phyloP scores from a whole-genome alignment of 2,329 filamentous ascomycete genomes.

The Aspergillus unguis region DNA sequence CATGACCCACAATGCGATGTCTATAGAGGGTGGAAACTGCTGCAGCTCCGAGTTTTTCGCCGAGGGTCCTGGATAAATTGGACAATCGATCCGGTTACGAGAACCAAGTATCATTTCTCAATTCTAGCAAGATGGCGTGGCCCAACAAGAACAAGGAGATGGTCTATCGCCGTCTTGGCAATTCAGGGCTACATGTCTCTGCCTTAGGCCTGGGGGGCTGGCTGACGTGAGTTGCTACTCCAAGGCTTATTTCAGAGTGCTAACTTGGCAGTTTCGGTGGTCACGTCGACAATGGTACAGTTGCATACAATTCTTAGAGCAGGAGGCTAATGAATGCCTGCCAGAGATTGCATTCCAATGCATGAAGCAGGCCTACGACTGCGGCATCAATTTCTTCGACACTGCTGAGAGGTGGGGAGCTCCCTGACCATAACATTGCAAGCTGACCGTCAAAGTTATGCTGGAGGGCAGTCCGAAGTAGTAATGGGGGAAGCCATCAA shows the following conservation, averaged over 20 bases:
- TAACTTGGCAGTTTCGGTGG: conserved; percentile 53
- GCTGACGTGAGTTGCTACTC: conserved; percentile 28
- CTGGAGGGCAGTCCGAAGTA: conserved; percentile 51
- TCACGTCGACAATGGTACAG: conserved; percentile 62
- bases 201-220: conserved; percentile 62
- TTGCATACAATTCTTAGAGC: neutral
- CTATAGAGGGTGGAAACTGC: neutral
- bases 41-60: conserved; percentile 22
- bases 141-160: conserved; percentile 46
- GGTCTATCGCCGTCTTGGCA: conserved; percentile 69
- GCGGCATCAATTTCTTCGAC: conserved; percentile 58
- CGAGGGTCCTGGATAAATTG: conserved; percentile 2
- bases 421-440: neutral
- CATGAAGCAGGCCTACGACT: conserved; percentile 55
- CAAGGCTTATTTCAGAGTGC: neutral
- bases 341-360: conserved; percentile 31
- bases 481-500: conserved; percentile 57
- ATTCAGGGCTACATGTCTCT: conserved; percentile 70
- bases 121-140: conserved; percentile 18
- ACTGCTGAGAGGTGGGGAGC: conserved; percentile 48
- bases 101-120: too few relatives aligned
- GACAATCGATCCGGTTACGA: too few relatives aligned
- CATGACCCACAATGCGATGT: too few relatives aligned
- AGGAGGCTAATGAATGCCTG: neutral
- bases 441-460: conserved; percentile 13